Evolutionary conservation across 331 rosid genomes (phyloP).

Genomic region (Rhamnella rubrinervis): DNA sequence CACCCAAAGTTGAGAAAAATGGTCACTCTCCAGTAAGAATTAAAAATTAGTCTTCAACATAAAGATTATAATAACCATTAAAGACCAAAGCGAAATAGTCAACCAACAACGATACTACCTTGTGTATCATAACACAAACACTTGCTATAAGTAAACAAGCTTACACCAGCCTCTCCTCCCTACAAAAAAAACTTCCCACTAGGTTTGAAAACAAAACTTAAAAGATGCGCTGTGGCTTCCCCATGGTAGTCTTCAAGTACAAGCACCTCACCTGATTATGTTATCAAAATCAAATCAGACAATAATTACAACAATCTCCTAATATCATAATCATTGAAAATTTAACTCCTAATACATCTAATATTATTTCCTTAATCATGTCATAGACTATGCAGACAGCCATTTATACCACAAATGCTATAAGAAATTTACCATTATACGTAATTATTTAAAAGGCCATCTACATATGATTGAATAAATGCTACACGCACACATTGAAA

Average conservation of each 20-base stretch:
- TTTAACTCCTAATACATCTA: not conserved
- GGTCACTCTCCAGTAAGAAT: too few relatives aligned
- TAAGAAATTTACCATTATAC: too few relatives aligned
- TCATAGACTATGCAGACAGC: too few relatives aligned
- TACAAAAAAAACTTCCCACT: not conserved
- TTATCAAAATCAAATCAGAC: not conserved
- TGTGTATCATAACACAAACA: not conserved
- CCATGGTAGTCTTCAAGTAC: slow-evolving; percentile 78
- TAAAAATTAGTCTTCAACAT: too few relatives aligned
- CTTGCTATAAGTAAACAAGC: not conserved
- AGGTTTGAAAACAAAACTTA: slow-evolving; percentile 7
- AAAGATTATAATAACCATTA: too few relatives aligned
- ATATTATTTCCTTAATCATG: too few relatives aligned
- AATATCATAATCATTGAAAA: not conserved
- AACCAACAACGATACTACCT: not conserved
- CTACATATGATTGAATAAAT: too few relatives aligned
- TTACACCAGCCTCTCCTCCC: not conserved
- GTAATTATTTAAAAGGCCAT: too few relatives aligned
- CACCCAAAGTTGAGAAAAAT: too few relatives aligned
- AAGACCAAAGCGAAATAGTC: not conserved
- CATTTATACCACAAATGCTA: too few relatives aligned
- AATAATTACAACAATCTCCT: too few relatives aligned
- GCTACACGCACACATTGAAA: not conserved
- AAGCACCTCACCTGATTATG: slow-evolving; percentile 65
- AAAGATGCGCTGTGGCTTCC: slow-evolving; percentile 63